Base-by-base conservation (phyloP, 1,284 basidiomycete species). In the Abortiporus biennis region DNA sequence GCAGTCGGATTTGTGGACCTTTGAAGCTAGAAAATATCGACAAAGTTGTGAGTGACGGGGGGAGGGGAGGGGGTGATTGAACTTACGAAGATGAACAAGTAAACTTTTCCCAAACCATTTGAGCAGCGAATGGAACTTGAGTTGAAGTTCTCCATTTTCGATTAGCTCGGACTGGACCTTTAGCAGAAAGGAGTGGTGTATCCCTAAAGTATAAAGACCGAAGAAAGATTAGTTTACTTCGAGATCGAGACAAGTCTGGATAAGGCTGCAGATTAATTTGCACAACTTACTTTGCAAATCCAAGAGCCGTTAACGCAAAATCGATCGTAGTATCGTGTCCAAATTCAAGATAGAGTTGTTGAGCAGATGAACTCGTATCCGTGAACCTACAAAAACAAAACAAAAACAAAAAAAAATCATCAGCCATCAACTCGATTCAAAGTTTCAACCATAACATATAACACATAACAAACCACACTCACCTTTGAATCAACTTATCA, bases 311-410 rank as follows among this genome's bases (percentile, higher is more conserved):
- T 31, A 74, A 51, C 21, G 65, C 64, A 23, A 69, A 42, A 47
- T 72, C 67, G 48, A 75, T 66, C n/a, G 65, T 71, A 4, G 64
- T 70, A 45, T 75, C 69, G 48, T 74, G 71, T 2, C 65, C 70
- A 49, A 73, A 74, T 53, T 75, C 68, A 39, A 76, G 55, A 54
- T 66, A 67, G 12, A 68, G 52, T 20, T 57, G 40, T 39, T 59
- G 45, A 12, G 65, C 62, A 38, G 58, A 52, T 29, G 54, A 59
- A 11, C 61, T 63, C 16, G 55, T 40, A 48, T 70, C 69, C 16
- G 64, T 61, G 43, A 71, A 61, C n/a, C 67, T 69, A 32, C 9
- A 8, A n/a, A 29, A n/a, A 29, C 9, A 29, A 29, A 29, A n/a
- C 9, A n/a, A 29, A n/a, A n/a, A n/a, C n/a, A n/a, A n/a, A n/a